Evolutionary conservation across 352 stramenopile genomes (phyloP).

Genomic region (Phytopythium chamaehyphon): DNA sequence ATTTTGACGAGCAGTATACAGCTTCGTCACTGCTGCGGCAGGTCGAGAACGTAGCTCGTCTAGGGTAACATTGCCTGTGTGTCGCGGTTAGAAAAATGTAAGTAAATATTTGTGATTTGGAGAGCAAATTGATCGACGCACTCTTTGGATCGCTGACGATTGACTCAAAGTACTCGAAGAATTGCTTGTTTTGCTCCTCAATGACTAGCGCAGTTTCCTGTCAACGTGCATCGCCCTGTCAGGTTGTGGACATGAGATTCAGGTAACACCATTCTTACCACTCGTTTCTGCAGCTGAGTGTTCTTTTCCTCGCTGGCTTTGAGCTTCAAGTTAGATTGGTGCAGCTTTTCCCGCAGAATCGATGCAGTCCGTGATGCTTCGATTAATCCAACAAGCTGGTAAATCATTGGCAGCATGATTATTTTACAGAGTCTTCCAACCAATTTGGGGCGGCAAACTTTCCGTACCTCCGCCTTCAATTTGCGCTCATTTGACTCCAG

Average conservation of each 20-base stretch:
- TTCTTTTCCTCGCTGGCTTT: constrained; percentile 50
- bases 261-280: constrained; percentile 28
- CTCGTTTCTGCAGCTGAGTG: constrained; percentile 31
- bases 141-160: constrained; percentile 41
- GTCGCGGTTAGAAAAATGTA: no score
- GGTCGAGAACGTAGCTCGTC: constrained; percentile 42
- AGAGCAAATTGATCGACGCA: constrained; percentile 4
- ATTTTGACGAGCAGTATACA: constrained; percentile 55
- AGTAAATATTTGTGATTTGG: no score
- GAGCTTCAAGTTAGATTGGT: constrained; percentile 48
- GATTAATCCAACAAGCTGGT: constrained; percentile 61
- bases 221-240: no score
- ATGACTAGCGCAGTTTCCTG: constrained; percentile 38
- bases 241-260: no score
- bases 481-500: constrained; percentile 58
- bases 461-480: constrained; percentile 63
- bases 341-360: constrained; percentile 59
- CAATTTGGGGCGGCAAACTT: not conserved
- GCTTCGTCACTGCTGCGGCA: constrained; percentile 36
- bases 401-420: not conserved
- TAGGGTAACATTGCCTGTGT: constrained; percentile 32
- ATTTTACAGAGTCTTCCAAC: no score
- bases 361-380: constrained; percentile 58
- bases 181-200: constrained; percentile 39
- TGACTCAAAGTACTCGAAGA: constrained; percentile 41